Percentiles rank a stretch among this genome's conserved stretches.
Conservation (phyloP, 192 early-diverging fungal species). For the Coemansia aciculifera region DNA sequence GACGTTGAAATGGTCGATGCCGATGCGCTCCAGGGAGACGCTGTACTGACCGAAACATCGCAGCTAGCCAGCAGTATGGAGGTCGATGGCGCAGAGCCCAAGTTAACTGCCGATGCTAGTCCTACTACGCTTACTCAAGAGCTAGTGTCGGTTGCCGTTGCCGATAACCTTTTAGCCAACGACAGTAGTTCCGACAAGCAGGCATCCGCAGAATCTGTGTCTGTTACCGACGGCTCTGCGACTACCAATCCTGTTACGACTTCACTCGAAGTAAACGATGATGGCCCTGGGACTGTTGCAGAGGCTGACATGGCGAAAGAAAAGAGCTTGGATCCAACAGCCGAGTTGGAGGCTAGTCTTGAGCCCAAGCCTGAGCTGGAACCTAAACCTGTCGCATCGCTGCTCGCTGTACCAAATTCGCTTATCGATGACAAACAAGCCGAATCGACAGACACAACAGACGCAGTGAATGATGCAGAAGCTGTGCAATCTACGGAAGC, state of each 20-base stretch:
- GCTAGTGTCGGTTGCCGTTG: neutral
- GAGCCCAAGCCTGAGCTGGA: neutral
- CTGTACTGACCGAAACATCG: neutral
- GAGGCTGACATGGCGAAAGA: neutral
- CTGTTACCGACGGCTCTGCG: neutral
- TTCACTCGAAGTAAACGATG: neutral
- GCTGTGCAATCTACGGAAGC: neutral
- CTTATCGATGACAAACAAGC: neutral
- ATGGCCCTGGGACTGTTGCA: neutral
- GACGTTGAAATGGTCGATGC: constrained; percentile 39
- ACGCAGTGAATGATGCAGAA: neutral
- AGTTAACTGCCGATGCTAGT: neutral
- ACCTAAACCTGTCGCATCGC: neutral
- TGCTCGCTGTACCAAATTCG: neutral
- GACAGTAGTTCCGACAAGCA: neutral
- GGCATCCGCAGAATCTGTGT: neutral
- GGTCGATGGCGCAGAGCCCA: constrained; percentile 8
- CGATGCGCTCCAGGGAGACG: neutral
- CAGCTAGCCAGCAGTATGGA: constrained; percentile 1
- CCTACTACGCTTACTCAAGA: neutral
- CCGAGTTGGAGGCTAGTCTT: neutral
- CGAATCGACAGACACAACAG: neutral
- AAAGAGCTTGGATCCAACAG: neutral
- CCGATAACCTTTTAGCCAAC: neutral
- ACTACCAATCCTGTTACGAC: neutral